Evolutionary conservation across 1,284 basidiomycete species (phyloP), one percentile per base, ranked within the genome.

Genomic region (Papiliotrema flavescens): DNA sequence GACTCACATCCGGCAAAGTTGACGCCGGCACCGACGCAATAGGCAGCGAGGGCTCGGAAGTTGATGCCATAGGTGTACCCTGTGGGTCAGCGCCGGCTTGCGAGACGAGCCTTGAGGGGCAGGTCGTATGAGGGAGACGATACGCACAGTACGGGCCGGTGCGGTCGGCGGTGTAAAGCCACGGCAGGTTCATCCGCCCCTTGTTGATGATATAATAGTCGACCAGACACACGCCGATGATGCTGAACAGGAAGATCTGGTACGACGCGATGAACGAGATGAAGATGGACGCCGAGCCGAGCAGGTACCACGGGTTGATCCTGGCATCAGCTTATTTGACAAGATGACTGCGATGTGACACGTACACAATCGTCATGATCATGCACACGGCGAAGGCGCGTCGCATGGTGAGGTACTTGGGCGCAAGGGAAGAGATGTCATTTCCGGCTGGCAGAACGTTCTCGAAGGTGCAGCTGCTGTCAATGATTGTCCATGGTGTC

Each of bases 391-490:
- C 88, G 17, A 87, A 86, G 14, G 89, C 89, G 8, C 89, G 81
- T 28, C 88, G 84, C 63, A 92, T 90, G 71, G 86, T 89, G 64
- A 91, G 83, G 76, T 85, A 91, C 36, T 85, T 84, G 54, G 89
- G 88, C 57, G 83, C 79, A 40, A 62, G 56, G 20, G 56, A 59
- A 20, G 45, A 47, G 40, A 68, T 65, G 45, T 66, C 66, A 48
- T 67, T 64, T 17, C 62, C 64, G 1, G 53, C 62, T 0, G 67
- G 66, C 3, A 64, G 51, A 37, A 65, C 53, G 51, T 72, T 70
- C 50, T 72, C 67, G 34, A 69, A 49, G 9, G 24, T 22, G 23
- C 43, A 45, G 5, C 39, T 40, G 39, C 6, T 17, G 39, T 40
- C 17, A 40, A 15, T n/a, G 17, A 17, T 4, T 5, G 20, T 17